Conservation (phyloP, 176 grass and related monocot genomes). For the Poa pratensis region DNA sequence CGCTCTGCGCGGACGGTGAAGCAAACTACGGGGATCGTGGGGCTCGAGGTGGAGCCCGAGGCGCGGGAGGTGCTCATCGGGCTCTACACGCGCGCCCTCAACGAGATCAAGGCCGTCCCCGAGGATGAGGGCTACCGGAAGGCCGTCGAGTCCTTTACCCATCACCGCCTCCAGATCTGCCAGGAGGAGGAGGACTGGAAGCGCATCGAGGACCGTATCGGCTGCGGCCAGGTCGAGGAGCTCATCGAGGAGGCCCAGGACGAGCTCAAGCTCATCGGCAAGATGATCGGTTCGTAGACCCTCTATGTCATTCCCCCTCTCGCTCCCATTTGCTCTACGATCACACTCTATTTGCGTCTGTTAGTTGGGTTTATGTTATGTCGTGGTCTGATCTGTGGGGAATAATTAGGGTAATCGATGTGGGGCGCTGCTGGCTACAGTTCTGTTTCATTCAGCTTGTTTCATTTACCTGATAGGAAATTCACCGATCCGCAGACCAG, state of each 20-base stretch:
- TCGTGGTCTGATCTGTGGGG: slow-evolving; percentile 5
- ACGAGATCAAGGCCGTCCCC: slow-evolving; percentile 83
- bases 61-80: slow-evolving; percentile 79
- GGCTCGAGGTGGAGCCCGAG: slow-evolving; percentile 85
- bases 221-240: slow-evolving; percentile 86
- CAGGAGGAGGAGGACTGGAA: slow-evolving; percentile 84
- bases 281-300: slow-evolving; percentile 66
- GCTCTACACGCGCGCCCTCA: slow-evolving; percentile 78
- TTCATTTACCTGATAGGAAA: neutral
- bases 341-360: neutral
- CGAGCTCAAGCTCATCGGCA: slow-evolving; percentile 85
- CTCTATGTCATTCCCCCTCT: neutral
- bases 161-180: slow-evolving; percentile 83
- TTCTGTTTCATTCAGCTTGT: neutral
- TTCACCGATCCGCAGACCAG: neutral
- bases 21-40: slow-evolving; percentile 89
- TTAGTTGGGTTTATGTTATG: slow-evolving; percentile 1
- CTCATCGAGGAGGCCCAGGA: slow-evolving; percentile 94
- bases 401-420: slow-evolving; percentile 24
- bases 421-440: neutral
- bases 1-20: slow-evolving; percentile 65
- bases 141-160: slow-evolving; percentile 88
- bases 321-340: neutral
- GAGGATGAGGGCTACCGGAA: slow-evolving; percentile 92
- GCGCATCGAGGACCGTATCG: slow-evolving; percentile 75